Evolutionary conservation across 805 yeast species (phyloP).

Genomic region (Candida patagonica): DNA sequence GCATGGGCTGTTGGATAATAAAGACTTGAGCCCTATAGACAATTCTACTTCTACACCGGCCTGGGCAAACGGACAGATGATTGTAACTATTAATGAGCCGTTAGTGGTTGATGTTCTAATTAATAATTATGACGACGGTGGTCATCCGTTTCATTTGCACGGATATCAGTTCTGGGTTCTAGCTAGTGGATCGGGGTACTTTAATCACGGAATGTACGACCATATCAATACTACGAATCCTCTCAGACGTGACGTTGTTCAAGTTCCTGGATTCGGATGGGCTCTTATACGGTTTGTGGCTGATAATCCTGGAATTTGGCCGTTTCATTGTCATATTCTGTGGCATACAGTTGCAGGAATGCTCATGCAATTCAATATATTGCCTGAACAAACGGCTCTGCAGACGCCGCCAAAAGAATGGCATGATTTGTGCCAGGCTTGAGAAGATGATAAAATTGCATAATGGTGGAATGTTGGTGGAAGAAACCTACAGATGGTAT

Average conservation of each 20-base stretch:
- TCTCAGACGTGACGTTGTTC: constrained; percentile 46
- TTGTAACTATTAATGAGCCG: constrained; percentile 46
- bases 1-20: neutral
- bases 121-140: constrained; percentile 76
- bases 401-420: constrained; percentile 20
- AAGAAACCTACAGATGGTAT: too few relatives aligned
- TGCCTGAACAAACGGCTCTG: constrained; percentile 16
- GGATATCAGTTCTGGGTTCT: constrained; percentile 79
- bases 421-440: too few relatives aligned
- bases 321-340: constrained; percentile 89
- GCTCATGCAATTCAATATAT: constrained; percentile 23
- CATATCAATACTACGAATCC: constrained; percentile 31
- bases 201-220: constrained; percentile 36
- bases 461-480: too few relatives aligned
- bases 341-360: constrained; percentile 93
- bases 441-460: too few relatives aligned
- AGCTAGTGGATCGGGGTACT: constrained; percentile 45
- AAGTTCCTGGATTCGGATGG: constrained; percentile 35
- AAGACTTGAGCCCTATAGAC: neutral
- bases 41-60: constrained; percentile 5
- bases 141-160: constrained; percentile 91
- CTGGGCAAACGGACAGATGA: constrained; percentile 47
- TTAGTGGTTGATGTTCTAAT: constrained; percentile 68
- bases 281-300: constrained; percentile 58
- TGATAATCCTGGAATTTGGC: constrained; percentile 90